Evolutionary conservation across 2,329 filamentous ascomycete genomes (phyloP), one percentile per base, ranked within the genome.

Genomic region (Lachnum nothofagi): DNA sequence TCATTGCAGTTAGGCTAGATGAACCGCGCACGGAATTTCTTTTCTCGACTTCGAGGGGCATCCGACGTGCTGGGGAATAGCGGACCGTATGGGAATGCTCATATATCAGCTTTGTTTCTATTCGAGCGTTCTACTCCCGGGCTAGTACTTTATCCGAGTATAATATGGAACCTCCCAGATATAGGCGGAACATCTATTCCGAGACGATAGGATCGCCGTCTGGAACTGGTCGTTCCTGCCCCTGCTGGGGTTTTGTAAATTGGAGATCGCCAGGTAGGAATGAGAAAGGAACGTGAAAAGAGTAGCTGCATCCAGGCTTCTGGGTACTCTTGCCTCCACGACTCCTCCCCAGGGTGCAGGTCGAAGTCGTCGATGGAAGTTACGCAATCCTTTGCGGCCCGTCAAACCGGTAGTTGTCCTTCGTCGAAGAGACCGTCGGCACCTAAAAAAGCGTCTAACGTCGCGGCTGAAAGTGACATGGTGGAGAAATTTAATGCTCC

Each of bases 131-230:
- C 19, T 29, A 42, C 33, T 42, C 40, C 25, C 25, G 25, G 25
- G 29, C 29, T 20, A 29, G 22, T 22, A 29, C 31, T 50, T 46
- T 50, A 50, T 29, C 48, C 38, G 42, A 10, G 34, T 10, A 19
- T 43, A 35, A 8, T 33, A 42, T 39, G 46, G 48, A 31, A n/a
- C n/a, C 33, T 42, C 23, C 31, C 24, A 10, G 20, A 23, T 41
- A 29, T 19, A 34, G 39, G 39, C 44, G 48, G 44, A 51, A 44
- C 24, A 33, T 33, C 42, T 51, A 47, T 51, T 51, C 44, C 48
- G 44, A 40, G 16, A 22, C 5, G 40, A 14, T 17, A 23, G n/a
- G 27, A 20, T 19, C 5, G 29, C 17, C 10, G 10, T 24, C 9
- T n/a, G n/a, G n/a, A n/a, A n/a, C n/a, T n/a, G n/a, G n/a, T n/a